These are phyloP conservation scores for Forsythia suspensa DNA, from an alignment of 257 asterid genomes.

Conservation along the genomic window DNA sequence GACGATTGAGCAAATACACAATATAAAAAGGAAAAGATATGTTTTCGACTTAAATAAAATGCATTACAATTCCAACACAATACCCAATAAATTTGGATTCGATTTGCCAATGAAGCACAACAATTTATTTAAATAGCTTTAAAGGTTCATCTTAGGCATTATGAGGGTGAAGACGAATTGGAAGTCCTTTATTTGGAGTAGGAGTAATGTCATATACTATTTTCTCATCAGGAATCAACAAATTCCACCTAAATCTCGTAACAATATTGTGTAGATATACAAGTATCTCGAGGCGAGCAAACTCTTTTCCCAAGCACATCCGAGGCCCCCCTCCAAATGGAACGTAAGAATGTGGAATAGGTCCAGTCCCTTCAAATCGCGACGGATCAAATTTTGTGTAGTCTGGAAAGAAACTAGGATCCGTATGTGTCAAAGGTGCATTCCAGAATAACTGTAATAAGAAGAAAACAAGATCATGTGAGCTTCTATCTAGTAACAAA, in stretches of 20 bases:
- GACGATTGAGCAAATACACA: not conserved
- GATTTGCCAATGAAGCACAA: not conserved
- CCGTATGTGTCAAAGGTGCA: constrained; percentile 45
- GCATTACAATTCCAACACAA: not conserved
- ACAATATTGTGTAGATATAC: constrained; percentile 37
- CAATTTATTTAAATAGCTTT: not conserved
- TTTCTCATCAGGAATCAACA: constrained; percentile 37
- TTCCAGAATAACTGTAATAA: constrained; percentile 59
- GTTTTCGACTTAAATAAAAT: not conserved
- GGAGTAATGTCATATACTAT: constrained; percentile 35
- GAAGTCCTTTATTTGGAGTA: constrained; percentile 37
- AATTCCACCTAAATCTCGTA: constrained; percentile 29
- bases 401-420: constrained; percentile 32
- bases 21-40: no score
- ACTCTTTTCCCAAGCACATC: constrained; percentile 53
- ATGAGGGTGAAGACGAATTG: constrained; percentile 31
- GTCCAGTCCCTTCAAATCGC: constrained; percentile 63
- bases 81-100: not conserved
- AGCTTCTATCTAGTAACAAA: no score
- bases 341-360: constrained; percentile 53
- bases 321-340: constrained; percentile 82
- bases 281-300: constrained; percentile 46
- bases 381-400: constrained; percentile 47
- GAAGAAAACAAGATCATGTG: not conserved
- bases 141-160: not conserved